Percentiles rank a stretch among this genome's conserved stretches.
Evolutionary conservation across 331 rosid genomes (phyloP).

Genomic region (Quercus tomentella): DNA sequence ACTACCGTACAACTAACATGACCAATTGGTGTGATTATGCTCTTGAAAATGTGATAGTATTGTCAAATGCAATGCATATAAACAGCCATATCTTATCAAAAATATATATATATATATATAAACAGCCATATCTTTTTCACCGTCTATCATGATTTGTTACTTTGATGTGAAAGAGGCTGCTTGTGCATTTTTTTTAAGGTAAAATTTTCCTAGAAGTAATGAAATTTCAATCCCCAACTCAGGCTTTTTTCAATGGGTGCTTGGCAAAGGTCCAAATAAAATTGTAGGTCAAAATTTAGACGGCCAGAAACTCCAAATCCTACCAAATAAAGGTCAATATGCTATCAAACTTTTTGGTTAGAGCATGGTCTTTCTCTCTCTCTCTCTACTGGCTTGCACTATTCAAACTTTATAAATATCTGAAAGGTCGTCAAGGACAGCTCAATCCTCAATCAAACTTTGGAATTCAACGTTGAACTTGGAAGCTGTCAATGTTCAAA

Average conservation of each 20-base stretch:
- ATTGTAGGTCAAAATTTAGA: too few relatives aligned
- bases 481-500: slow-evolving; percentile 25
- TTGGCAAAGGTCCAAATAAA: not conserved
- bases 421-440: slow-evolving; percentile 8
- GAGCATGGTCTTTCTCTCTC: not conserved
- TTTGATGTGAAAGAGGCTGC: not conserved
- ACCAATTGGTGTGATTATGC: not conserved
- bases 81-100: too few relatives aligned
- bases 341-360: too few relatives aligned
- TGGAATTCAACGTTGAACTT: slow-evolving; percentile 6
- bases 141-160: not conserved
- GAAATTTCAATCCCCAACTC: not conserved
- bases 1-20: too few relatives aligned
- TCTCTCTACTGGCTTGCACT: not conserved
- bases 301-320: too few relatives aligned
- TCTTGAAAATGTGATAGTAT: not conserved
- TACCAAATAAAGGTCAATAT: too few relatives aligned
- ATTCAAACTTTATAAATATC: not conserved
- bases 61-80: not conserved
- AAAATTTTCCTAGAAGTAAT: not conserved
- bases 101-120: too few relatives aligned
- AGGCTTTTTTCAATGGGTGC: not conserved
- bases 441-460: slow-evolving; percentile 14
- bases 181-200: not conserved
- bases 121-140: too few relatives aligned